phyloP scores from a whole-genome alignment of 345 rosid genomes.

The Euphorbia pulcherrima region DNA sequence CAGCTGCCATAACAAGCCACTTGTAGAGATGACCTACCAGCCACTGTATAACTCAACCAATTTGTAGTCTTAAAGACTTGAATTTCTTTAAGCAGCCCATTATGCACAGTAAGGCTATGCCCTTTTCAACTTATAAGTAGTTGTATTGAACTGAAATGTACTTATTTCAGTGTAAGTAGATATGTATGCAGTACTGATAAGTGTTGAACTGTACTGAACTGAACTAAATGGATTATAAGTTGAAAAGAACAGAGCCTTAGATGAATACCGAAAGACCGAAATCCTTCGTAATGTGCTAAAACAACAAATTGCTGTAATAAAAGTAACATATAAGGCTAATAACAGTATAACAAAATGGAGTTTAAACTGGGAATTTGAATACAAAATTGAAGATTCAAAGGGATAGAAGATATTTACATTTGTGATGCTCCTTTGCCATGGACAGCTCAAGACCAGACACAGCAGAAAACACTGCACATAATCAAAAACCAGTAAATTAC shows the following conservation, averaged over 20 bases:
- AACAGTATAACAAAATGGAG: background rate
- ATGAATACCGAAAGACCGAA: too few species aligned
- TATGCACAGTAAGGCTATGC: background rate
- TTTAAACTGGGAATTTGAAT: background rate
- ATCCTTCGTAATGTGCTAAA: background rate
- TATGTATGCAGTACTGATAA: background rate
- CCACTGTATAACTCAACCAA: slow-evolving; percentile 11
- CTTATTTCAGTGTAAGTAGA: too few species aligned
- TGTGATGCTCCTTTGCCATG: slow-evolving; percentile 67
- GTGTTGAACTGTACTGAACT: too few species aligned
- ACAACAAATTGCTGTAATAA: background rate
- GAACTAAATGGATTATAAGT: too few species aligned
- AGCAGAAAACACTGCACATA: slow-evolving; percentile 73
- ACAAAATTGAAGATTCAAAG: slow-evolving; percentile 4
- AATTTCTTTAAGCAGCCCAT: slow-evolving; percentile 6
- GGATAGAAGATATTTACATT: slow-evolving; percentile 41
- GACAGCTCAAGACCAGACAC: slow-evolving; percentile 91
- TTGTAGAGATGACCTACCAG: slow-evolving; percentile 11
- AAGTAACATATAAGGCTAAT: background rate
- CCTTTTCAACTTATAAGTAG: too few species aligned
- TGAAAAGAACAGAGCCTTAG: too few species aligned
- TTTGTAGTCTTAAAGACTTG: slow-evolving; percentile 6
- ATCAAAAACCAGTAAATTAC: background rate
- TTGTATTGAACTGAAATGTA: too few species aligned
- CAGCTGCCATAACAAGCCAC: slow-evolving; percentile 1